Percentiles rank a stretch among this genome's conserved stretches.
These are phyloP conservation scores for Globisporangium paroecandrum DNA, from an alignment of 352 stramenopile genomes.

Conservation along the genomic window DNA sequence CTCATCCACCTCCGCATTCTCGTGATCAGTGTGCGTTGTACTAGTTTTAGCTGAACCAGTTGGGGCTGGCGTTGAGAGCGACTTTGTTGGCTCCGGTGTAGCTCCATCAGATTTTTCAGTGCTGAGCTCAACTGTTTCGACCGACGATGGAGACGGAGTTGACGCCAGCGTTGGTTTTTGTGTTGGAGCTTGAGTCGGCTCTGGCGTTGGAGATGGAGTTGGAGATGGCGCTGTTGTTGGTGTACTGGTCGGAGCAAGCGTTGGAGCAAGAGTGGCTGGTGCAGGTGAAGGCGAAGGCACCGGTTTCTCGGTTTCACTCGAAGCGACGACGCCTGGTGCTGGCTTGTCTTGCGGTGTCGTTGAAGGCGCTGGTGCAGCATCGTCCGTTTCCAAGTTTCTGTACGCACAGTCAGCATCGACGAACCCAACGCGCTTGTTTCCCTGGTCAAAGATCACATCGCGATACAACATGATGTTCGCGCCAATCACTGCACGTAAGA, in stretches of 20 bases:
- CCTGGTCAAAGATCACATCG: slow-evolving; percentile 79
- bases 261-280: slow-evolving; percentile 5
- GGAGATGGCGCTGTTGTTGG: neutral
- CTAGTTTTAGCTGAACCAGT: slow-evolving; percentile 14
- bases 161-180: slow-evolving; percentile 1
- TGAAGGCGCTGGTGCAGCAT: slow-evolving; percentile 9
- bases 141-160: slow-evolving; percentile 2
- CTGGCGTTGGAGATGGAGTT: slow-evolving; percentile 14
- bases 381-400: slow-evolving; percentile 10
- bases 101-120: neutral
- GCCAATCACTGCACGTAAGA: slow-evolving; percentile 48
- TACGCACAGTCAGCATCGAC: slow-evolving; percentile 61
- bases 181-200: slow-evolving; percentile 2
- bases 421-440: slow-evolving; percentile 74
- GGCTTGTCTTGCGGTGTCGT: slow-evolving; percentile 9
- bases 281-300: slow-evolving; percentile 7
- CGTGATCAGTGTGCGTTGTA: slow-evolving; percentile 25
- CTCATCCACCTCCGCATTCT: slow-evolving; percentile 23
- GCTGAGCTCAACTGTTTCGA: neutral
- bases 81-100: neutral
- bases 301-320: neutral
- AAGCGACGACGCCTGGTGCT: slow-evolving; percentile 14
- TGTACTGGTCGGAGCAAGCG: neutral
- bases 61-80: neutral
- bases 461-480: slow-evolving; percentile 82